Percentiles rank a stretch among this genome's conserved stretches.
Evolutionary conservation across 345 rosid species (phyloP).

Genomic region (Lepidium aucheri): DNA sequence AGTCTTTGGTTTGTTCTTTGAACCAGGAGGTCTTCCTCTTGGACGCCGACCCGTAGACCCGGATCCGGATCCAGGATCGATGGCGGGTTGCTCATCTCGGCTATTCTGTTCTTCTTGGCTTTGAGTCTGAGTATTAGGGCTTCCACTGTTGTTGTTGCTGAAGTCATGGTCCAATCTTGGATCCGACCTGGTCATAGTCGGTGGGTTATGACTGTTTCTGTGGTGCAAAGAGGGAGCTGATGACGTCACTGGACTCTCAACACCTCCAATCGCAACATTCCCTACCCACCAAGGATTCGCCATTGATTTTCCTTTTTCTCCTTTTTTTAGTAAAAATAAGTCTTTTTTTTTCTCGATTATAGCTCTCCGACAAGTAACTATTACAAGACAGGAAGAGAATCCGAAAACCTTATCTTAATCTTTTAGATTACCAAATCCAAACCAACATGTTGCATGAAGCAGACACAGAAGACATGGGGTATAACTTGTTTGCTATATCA

Average conservation of each 20-base stretch:
- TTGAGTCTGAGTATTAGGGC: slow-evolving; percentile 29
- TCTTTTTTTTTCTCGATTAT: background rate
- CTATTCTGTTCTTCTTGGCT: slow-evolving; percentile 49
- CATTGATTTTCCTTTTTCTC: slow-evolving; percentile 28
- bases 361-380: slow-evolving; percentile 18
- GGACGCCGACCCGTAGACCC: slow-evolving; percentile 60
- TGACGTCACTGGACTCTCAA: slow-evolving; percentile 39
- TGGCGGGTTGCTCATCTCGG: slow-evolving; percentile 27
- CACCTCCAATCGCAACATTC: slow-evolving; percentile 58
- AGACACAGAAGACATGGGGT: slow-evolving; percentile 29
- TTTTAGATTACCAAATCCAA: slow-evolving; percentile 23
- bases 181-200: slow-evolving; percentile 32
- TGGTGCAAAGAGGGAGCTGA: slow-evolving; percentile 42
- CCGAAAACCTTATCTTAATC: slow-evolving; percentile 27
- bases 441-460: slow-evolving; percentile 31
- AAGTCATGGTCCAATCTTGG: slow-evolving; percentile 52
- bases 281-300: slow-evolving; percentile 91
- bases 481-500: slow-evolving; percentile 14
- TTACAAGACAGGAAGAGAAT: slow-evolving; percentile 19
- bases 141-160: slow-evolving; percentile 34
- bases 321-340: background rate
- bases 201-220: slow-evolving; percentile 27
- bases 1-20: slow-evolving; percentile 73
- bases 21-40: slow-evolving; percentile 81
- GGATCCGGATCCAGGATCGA: slow-evolving; percentile 25